These are phyloP conservation scores for Melaleuca quinquenervia DNA, from an alignment of 345 rosid species.

Conservation along the genomic window DNA sequence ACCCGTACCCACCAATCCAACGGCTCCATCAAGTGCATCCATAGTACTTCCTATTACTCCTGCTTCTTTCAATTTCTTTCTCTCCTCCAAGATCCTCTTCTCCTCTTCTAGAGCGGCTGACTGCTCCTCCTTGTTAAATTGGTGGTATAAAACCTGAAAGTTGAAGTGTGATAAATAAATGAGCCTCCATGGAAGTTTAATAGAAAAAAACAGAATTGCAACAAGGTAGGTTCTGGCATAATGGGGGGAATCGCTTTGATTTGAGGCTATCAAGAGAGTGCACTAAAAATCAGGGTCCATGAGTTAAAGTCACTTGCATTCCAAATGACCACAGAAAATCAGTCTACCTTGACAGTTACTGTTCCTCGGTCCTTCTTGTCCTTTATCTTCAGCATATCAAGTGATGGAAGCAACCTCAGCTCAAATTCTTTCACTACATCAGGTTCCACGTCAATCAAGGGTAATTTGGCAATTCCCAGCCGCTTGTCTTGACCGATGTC, in stretches of 20 bases:
- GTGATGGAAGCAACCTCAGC: slow-evolving; percentile 66
- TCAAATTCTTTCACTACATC: slow-evolving; percentile 46
- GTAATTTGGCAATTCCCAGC: slow-evolving; percentile 70
- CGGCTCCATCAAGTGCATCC: slow-evolving; percentile 81
- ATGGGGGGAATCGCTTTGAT: background rate
- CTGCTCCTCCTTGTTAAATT: slow-evolving; percentile 72
- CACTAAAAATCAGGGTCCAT: background rate
- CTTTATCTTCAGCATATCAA: slow-evolving; percentile 84
- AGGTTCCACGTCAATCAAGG: slow-evolving; percentile 46
- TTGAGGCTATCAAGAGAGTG: background rate
- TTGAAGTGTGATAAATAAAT: background rate
- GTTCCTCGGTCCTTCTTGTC: slow-evolving; percentile 97
- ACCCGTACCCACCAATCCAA: slow-evolving; percentile 36
- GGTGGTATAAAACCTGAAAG: slow-evolving; percentile 55
- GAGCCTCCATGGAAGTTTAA: background rate
- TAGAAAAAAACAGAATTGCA: background rate
- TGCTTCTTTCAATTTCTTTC: slow-evolving; percentile 75
- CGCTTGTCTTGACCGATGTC: slow-evolving; percentile 94
- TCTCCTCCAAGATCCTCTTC: slow-evolving; percentile 71
- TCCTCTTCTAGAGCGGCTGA: slow-evolving; percentile 74
- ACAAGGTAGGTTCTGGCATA: background rate
- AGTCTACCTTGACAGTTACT: slow-evolving; percentile 58
- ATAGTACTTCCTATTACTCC: slow-evolving; percentile 93
- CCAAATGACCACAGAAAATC: background rate
- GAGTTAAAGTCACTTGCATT: background rate